These are phyloP conservation scores for Hortiboletus flavorubellus DNA, from an alignment of 768 basidiomycete genomes.

Conservation along the genomic window DNA sequence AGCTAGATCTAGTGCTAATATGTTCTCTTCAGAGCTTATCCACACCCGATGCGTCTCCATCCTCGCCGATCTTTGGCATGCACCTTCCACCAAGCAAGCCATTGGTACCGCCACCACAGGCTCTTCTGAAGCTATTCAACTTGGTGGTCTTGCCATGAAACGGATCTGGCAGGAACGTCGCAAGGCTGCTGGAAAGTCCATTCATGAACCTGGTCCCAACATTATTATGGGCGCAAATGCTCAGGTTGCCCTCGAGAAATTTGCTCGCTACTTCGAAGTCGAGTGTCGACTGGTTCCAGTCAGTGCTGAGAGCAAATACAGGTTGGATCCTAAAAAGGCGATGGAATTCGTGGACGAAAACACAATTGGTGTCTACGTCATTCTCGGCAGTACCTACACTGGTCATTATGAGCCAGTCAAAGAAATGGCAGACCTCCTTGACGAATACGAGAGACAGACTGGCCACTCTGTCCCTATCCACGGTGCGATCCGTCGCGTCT, in stretches of 20 bases:
- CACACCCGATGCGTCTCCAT: slow-evolving; percentile 50
- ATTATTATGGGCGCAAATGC: slow-evolving; percentile 67
- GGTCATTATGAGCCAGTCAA: slow-evolving; percentile 77
- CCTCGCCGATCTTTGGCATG: slow-evolving; percentile 68
- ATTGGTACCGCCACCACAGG: slow-evolving; percentile 72
- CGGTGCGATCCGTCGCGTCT: slow-evolving; percentile 26
- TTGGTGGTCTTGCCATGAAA: slow-evolving; percentile 72
- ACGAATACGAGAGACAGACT: slow-evolving; percentile 48
- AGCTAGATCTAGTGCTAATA: not conserved
- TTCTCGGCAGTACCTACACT: slow-evolving; percentile 55
- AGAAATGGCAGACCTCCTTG: slow-evolving; percentile 75
- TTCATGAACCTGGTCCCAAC: slow-evolving; percentile 64
- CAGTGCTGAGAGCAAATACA: slow-evolving; percentile 65
- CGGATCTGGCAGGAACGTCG: slow-evolving; percentile 66
- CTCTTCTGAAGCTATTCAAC: slow-evolving; percentile 68
- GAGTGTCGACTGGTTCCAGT: slow-evolving; percentile 64
- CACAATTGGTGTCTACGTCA: slow-evolving; percentile 66
- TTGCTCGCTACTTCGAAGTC: slow-evolving; percentile 65
- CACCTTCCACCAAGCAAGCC: slow-evolving; percentile 49
- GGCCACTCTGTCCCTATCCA: slow-evolving; percentile 46
- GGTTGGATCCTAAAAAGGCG: slow-evolving; percentile 66
- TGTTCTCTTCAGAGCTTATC: slow-evolving; percentile 34
- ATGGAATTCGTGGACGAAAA: slow-evolving; percentile 70
- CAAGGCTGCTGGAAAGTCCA: slow-evolving; percentile 61
- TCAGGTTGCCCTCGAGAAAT: slow-evolving; percentile 69